Percentiles rank a stretch among this genome's conserved stretches.
phyloP scores from a whole-genome alignment of 108 stramenopile genomes.

The Cyclotella distinguenda region DNA sequence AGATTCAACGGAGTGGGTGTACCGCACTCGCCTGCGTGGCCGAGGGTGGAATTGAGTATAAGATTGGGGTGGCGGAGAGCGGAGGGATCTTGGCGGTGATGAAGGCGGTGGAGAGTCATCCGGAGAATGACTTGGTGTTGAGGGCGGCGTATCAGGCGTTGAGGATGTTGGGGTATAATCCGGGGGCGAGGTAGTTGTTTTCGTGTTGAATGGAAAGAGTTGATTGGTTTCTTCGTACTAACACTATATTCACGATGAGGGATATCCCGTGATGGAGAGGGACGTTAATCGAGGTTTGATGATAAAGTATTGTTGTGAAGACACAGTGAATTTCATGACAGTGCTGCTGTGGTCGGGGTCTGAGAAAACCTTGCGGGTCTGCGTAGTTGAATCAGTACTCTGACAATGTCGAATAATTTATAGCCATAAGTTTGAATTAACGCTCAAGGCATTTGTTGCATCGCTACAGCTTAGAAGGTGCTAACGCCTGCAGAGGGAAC shows the following conservation, averaged over 20 bases:
- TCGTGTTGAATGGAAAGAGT: too few relatives aligned
- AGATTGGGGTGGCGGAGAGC: constrained; percentile 39
- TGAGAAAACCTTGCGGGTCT: too few relatives aligned
- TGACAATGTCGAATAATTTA: too few relatives aligned
- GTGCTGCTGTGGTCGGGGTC: too few relatives aligned
- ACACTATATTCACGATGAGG: too few relatives aligned
- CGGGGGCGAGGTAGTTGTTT: constrained; percentile 6
- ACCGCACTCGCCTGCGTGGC: constrained; percentile 29
- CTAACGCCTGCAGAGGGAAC: constrained; percentile 29
- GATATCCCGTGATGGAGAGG: too few relatives aligned
- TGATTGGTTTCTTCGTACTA: background rate
- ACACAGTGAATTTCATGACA: too few relatives aligned
- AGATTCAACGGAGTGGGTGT: constrained; percentile 31
- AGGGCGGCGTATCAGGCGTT: constrained; percentile 46
- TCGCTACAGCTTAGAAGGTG: constrained; percentile 14
- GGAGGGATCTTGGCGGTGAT: constrained; percentile 47
- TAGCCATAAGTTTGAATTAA: too few relatives aligned
- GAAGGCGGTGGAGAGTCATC: constrained; percentile 49
- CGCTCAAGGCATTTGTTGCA: too few relatives aligned
- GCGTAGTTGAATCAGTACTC: too few relatives aligned
- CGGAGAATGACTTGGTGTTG: constrained; percentile 37
- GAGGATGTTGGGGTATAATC: constrained; percentile 41
- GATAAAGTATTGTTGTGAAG: too few relatives aligned
- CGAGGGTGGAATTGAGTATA: constrained; percentile 43
- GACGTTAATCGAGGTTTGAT: too few relatives aligned